Evolutionary conservation across 2,329 filamentous ascomycete genomes (phyloP).

Genomic region (Epichloe typhina): DNA sequence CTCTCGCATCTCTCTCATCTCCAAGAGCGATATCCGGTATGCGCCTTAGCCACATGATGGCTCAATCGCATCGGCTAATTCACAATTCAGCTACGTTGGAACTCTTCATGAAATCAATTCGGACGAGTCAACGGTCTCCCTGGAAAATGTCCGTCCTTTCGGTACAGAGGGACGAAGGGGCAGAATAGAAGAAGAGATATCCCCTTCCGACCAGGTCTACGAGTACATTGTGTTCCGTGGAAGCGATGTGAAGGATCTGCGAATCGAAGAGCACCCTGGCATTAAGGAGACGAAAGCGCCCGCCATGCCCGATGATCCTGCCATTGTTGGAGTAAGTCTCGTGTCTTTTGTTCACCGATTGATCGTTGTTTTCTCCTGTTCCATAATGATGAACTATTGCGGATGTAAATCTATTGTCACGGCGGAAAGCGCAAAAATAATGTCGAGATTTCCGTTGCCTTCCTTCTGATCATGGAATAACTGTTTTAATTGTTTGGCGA

Average conservation of each 20-base stretch:
- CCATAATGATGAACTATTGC: slow-evolving; percentile 83
- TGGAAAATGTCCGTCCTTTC: slow-evolving; percentile 90
- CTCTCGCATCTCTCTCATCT: slow-evolving; percentile 91
- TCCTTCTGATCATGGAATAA: slow-evolving; percentile 69
- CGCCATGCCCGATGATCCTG: slow-evolving; percentile 82
- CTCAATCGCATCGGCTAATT: slow-evolving; percentile 19
- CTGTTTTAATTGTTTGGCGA: slow-evolving; percentile 6
- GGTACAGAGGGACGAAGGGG: slow-evolving; percentile 84
- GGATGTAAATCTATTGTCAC: slow-evolving; percentile 81
- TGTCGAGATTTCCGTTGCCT: slow-evolving; percentile 99
- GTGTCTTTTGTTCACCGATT: background rate
- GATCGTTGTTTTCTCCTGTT: slow-evolving; percentile 8
- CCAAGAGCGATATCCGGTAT: slow-evolving; percentile 93
- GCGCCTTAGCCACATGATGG: slow-evolving; percentile 18
- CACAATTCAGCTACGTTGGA: slow-evolving; percentile 66
- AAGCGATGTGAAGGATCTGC: slow-evolving; percentile 95
- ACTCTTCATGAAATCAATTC: slow-evolving; percentile 97
- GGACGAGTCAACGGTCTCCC: slow-evolving; percentile 87
- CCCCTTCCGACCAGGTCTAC: slow-evolving; percentile 77
- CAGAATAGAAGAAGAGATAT: slow-evolving; percentile 68
- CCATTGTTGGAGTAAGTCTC: slow-evolving; percentile 86
- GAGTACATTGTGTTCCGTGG: slow-evolving; percentile 98
- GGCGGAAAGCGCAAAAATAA: slow-evolving; percentile 85
- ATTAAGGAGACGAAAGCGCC: slow-evolving; percentile 63
- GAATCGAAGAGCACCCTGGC: slow-evolving; percentile 72